A percentile compares a stretch with the other conserved stretches of the same genome.
Conservation (phyloP, 805 yeast species). For the Cyberlindnera bimundalis region DNA sequence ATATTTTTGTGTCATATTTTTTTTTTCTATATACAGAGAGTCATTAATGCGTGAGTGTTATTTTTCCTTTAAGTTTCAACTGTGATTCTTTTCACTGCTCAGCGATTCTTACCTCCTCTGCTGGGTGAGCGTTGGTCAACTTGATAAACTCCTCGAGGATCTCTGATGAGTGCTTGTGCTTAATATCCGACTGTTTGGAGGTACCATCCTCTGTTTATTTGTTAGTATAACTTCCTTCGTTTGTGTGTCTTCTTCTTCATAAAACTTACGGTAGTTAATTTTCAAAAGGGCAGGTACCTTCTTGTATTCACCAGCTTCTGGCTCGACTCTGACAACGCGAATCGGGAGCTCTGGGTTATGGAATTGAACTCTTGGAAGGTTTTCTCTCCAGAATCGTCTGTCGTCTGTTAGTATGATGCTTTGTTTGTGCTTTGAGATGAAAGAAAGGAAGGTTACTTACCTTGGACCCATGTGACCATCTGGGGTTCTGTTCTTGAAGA, state of each 20-base stretch:
- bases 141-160: conserved; percentile 57
- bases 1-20: too few species aligned
- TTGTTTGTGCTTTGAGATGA: background rate
- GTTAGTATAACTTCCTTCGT: too few species aligned
- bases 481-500: conserved; percentile 45
- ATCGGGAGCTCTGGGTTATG: conserved; percentile 75
- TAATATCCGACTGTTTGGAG: conserved; percentile 48
- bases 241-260: too few species aligned
- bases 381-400: conserved; percentile 69
- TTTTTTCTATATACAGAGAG: conserved; percentile 5
- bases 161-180: conserved; percentile 42
- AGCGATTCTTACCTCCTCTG: conserved; percentile 33
- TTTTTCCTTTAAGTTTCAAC: too few species aligned
- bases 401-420: background rate
- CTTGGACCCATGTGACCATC: conserved; percentile 61
- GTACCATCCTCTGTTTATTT: conserved; percentile 30
- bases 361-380: conserved; percentile 74
- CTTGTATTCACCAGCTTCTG: conserved; percentile 39
- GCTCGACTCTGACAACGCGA: conserved; percentile 52
- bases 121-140: conserved; percentile 47
- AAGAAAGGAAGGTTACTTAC: conserved; percentile 15
- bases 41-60: conserved; percentile 1
- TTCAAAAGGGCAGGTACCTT: conserved; percentile 43
- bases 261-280: conserved; percentile 32
- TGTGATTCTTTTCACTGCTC: conserved; percentile 2